Base-by-base conservation (phyloP, 345 rosid genomes). In the Jatropha curcas region DNA sequence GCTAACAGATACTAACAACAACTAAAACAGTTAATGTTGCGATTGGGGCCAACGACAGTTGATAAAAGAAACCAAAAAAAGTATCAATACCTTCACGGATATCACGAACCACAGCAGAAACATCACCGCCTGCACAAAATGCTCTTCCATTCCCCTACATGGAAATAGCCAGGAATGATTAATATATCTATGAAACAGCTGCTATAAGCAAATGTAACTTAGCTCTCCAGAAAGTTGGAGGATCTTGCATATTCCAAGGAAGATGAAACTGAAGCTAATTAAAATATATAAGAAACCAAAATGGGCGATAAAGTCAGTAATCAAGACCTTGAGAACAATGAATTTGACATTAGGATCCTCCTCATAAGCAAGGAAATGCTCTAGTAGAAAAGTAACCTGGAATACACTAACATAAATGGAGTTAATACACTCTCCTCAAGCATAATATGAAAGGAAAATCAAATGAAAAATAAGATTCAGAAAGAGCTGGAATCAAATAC, bases 51-150 rank as follows among this genome's bases (percentile, higher is more conserved):
- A n/a, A n/a, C 8, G 5, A 50, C 20, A 25, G 30, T 22, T 51
- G 35, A 24, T 16, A 65, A 4, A 30, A 25, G 13, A 45, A 14
- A 16, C 31, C 50, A 35, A 50, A 19, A 57, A 30, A 45, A 78
- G 16, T 24, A 22, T 48, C 24, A 11, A 72, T 63, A 89, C 94
- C 88, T 65, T 75, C 48, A 34, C 43, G 50, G 24, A 88, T 82
- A 68, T 82, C 83, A 74, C 50, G 82, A 73, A 75, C 86, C 48
- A 91, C 85, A 60, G 88, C 78, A 37, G 88, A 81, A 66, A 88
- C 92, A 81, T 93, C 98, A 35, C 97, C 97, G 41, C 96, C 95
- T 6, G 91, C 92, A 75, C 86, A 91, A 64, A 93, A 91, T 20
- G 96, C 88, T 83, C 91, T 86, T 67, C 98, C 97, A 48, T 78